Base-by-base conservation (phyloP, 768 basidiomycete species). In the Termitomyces sp. region DNA sequence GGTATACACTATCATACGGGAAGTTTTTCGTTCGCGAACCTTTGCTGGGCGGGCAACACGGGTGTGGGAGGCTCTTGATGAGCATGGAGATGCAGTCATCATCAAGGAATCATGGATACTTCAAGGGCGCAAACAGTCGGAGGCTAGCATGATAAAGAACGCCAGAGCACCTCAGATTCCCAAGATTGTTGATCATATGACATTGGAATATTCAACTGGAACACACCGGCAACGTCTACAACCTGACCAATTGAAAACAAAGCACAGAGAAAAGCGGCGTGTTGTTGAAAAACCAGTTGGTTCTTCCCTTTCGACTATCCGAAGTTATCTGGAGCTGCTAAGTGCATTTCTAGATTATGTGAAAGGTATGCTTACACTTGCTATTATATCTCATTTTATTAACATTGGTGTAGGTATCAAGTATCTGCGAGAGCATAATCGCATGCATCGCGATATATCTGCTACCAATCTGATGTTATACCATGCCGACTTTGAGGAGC, bases 221-320 rank as follows among this genome's bases (percentile, higher is more conserved):
- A 31, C 5, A 17, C 49, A 25, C 49, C 14, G 23, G 4, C 11
- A 16, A 40, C 3, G 11, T 19, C n/a, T 35, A 19, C 1, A 1
- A 34, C 11, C 17, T 6, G 37, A 14, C 16, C 12, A 23, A 5
- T 5, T 4, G 7, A 11, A 31, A 19, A 31, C 11, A 23, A 51
- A 37, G 49, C 49, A 51, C 49, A 51, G 49, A 38, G 49, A 51
- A 51, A 51, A 51, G 37, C 37, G 17, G 16, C 49, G n/a, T 2
- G 32, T 51, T 23, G 16, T 37, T 19, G 23, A 37, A 25, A 49
- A 23, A 19, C 47, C 32, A 9, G 47, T 49, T 29, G 12, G 32
- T 9, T 31, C 29, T 35, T 11, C 47, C 32, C 47, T 49, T 14
- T 19, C n/a, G 4, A 32, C 31, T 35, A 9, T 49, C 8, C 11